These are phyloP conservation scores for Plantago coronopus DNA, from an alignment of 305 asterid species.

Conservation along the genomic window DNA sequence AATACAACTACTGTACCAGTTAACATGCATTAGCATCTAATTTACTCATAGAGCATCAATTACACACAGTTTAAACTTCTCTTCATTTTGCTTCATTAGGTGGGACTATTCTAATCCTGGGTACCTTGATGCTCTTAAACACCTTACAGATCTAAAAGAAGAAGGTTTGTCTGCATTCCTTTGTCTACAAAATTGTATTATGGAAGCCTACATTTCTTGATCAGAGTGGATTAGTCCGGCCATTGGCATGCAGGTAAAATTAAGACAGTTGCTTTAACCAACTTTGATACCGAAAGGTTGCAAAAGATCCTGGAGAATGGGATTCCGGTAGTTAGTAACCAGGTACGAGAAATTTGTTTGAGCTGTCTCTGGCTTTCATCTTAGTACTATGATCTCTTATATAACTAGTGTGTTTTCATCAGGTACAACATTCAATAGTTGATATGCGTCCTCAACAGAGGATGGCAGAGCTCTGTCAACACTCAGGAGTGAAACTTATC, in stretches of 20 bases:
- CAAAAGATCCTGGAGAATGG: slow-evolving; percentile 78
- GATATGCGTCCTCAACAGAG: slow-evolving; percentile 99
- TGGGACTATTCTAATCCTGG: slow-evolving; percentile 94
- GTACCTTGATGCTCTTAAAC: slow-evolving; percentile 91
- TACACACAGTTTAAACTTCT: slow-evolving; percentile 9
- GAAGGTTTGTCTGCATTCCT: slow-evolving; percentile 54
- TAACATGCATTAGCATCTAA: background rate
- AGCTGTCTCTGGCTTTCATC: background rate
- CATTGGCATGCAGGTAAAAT: slow-evolving; percentile 69
- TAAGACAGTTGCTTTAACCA: slow-evolving; percentile 91
- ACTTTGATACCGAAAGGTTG: slow-evolving; percentile 84
- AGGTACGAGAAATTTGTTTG: slow-evolving; percentile 37
- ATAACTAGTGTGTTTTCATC: slow-evolving; percentile 29
- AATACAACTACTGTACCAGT: background rate
- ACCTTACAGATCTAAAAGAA: slow-evolving; percentile 91
- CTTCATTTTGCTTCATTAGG: slow-evolving; percentile 43
- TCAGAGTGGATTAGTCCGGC: slow-evolving; percentile 33
- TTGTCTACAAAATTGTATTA: slow-evolving; percentile 16
- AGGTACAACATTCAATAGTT: slow-evolving; percentile 95
- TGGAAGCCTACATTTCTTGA: slow-evolving; percentile 24
- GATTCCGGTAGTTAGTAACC: slow-evolving; percentile 93
- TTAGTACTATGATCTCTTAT: slow-evolving; percentile 1
- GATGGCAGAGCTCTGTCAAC: slow-evolving; percentile 93
- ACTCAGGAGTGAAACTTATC: slow-evolving; percentile 86
- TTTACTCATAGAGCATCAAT: background rate